phyloP scores from a whole-genome alignment of 306 rosid species.

The Citrullus mucosospermus region DNA sequence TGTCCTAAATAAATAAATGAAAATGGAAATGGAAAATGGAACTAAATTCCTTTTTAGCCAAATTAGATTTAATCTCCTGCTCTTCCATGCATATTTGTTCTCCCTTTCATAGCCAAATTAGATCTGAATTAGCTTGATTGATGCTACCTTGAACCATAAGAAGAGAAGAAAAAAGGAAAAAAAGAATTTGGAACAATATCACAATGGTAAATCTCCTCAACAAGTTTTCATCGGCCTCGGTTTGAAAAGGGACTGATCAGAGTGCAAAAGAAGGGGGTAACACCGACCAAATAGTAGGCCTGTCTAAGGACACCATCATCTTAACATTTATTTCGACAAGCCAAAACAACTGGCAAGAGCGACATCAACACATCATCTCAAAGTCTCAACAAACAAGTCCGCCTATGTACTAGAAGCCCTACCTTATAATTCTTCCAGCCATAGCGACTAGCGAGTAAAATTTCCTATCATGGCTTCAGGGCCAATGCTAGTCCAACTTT shows the following conservation, averaged over 20 bases:
- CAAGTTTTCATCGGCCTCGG: conserved; percentile 11
- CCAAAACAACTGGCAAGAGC: not conserved
- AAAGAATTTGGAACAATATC: conserved; percentile 2
- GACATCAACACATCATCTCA: conserved; percentile 13
- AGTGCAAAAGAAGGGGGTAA: not conserved
- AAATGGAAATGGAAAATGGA: too few species aligned
- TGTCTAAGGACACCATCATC: conserved; percentile 2
- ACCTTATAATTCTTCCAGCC: conserved; percentile 17
- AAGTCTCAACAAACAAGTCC: conserved; percentile 21
- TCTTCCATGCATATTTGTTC: too few species aligned
- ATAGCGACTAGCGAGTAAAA: conserved; percentile 3
- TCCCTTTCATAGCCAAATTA: too few species aligned
- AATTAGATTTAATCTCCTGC: too few species aligned
- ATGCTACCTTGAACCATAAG: too few species aligned
- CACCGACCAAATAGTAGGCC: not conserved
- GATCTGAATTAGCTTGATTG: too few species aligned
- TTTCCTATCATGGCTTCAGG: conserved; percentile 55
- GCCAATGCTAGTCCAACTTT: conserved; percentile 75
- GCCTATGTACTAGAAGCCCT: conserved; percentile 25
- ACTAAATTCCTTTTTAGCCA: too few species aligned
- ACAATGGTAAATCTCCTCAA: conserved; percentile 8
- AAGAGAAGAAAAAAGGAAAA: not conserved
- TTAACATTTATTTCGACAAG: conserved; percentile 29
- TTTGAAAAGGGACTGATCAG: conserved; percentile 1
- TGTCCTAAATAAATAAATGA: too few species aligned